Evolutionary conservation across 768 basidiomycete genomes (phyloP).

Genomic region (Leccinum subtestaceum): DNA sequence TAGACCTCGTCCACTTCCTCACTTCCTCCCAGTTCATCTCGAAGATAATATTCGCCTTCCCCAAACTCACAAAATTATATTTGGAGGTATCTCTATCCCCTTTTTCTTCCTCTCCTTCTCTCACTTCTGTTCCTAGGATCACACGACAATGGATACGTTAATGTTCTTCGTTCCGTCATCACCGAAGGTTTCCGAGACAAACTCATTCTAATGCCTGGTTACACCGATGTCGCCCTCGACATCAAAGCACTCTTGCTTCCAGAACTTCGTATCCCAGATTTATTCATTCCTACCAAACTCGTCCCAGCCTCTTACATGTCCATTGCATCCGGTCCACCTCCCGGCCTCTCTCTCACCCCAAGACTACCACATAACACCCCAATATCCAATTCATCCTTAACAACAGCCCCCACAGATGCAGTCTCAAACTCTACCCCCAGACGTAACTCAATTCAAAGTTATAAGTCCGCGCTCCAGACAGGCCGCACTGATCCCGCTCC

Average conservation of each 20-base stretch:
- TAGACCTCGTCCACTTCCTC: conserved; percentile 2
- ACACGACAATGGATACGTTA: conserved; percentile 72
- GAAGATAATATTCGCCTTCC: conserved; percentile 46
- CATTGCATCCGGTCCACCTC: conserved; percentile 25
- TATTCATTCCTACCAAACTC: conserved; percentile 61
- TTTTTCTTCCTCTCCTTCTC: conserved; percentile 1
- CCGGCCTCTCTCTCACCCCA: conserved; percentile 21
- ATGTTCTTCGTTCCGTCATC: conserved; percentile 58
- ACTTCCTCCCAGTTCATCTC: conserved; percentile 35
- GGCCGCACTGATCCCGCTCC: conserved; percentile 28
- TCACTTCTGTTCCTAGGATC: conserved; percentile 43
- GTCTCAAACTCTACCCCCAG: conserved; percentile 12
- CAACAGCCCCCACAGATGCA: conserved; percentile 9
- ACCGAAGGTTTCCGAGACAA: conserved; percentile 65
- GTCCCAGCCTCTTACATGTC: conserved; percentile 27
- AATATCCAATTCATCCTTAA: conserved; percentile 12
- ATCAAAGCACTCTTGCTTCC: conserved; percentile 58
- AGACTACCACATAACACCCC: conserved; percentile 13
- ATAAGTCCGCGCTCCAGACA: conserved; percentile 41
- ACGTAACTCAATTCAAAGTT: conserved; percentile 32
- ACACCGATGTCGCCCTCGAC: conserved; percentile 57
- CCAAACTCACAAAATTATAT: conserved; percentile 64
- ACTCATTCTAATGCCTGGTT: conserved; percentile 62
- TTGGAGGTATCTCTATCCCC: conserved; percentile 49
- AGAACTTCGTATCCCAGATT: conserved; percentile 48